phyloP scores from a whole-genome alignment of 2,329 filamentous ascomycete species.

The Catunica adiposa region DNA sequence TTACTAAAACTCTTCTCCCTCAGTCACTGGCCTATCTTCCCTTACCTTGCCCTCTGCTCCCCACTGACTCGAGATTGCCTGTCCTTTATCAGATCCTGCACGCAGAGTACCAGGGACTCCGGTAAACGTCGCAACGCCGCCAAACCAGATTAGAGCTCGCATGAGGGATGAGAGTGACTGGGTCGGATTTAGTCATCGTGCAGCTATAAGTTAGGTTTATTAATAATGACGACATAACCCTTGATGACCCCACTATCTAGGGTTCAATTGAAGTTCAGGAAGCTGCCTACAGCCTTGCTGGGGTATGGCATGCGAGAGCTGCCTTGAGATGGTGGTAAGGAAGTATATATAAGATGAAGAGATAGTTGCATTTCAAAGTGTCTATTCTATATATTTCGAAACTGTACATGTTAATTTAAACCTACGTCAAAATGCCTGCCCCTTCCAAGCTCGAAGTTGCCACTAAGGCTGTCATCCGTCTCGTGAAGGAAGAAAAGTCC shows the following conservation, averaged over 20 bases:
- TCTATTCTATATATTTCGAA: too few species aligned
- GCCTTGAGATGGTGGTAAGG: too few species aligned
- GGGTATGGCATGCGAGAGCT: neutral
- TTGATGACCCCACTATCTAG: neutral
- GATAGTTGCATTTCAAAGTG: too few species aligned
- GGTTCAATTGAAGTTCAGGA: too few species aligned
- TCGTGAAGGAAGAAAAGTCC: conserved; percentile 79
- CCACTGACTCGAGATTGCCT: neutral
- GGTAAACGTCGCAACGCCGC: neutral
- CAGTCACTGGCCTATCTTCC: too few species aligned
- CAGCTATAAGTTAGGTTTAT: too few species aligned
- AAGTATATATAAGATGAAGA: too few species aligned
- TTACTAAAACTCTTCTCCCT: too few species aligned
- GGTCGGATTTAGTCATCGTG: too few species aligned
- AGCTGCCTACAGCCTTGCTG: neutral
- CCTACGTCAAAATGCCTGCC: conserved; percentile 53
- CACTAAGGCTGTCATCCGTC: conserved; percentile 60
- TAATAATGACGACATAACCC: neutral
- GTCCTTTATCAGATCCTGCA: neutral
- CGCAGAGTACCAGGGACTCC: neutral
- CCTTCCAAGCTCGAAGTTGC: conserved; percentile 63
- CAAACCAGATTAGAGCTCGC: neutral
- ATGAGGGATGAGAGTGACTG: neutral
- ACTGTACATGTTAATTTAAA: too few species aligned
- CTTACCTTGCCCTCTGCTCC: too few species aligned